phyloP scores from a whole-genome alignment of 495 filamentous ascomycete genomes.

The Chaetomium fimeti region DNA sequence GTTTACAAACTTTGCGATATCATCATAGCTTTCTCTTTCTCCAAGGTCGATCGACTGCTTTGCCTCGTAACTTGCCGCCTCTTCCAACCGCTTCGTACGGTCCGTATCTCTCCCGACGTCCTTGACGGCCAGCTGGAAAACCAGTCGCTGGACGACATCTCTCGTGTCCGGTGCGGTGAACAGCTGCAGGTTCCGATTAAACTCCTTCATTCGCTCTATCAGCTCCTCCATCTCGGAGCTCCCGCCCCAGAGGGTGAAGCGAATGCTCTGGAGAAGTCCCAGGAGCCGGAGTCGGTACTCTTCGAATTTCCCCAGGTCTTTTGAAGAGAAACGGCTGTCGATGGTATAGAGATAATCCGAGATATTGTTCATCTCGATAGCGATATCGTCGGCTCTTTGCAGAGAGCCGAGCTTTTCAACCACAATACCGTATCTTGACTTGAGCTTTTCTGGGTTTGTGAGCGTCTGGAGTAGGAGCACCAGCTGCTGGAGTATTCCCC shows the following conservation, averaged over 20 bases:
- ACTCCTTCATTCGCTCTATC: slow-evolving; percentile 4
- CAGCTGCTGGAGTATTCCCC: slow-evolving; percentile 7
- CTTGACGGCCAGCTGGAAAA: slow-evolving; percentile 7
- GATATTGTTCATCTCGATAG: slow-evolving; percentile 3
- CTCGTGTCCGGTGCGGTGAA: neutral
- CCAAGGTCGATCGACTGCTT: slow-evolving; percentile 7
- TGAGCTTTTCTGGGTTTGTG: slow-evolving; percentile 15
- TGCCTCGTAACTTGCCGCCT: slow-evolving; percentile 13
- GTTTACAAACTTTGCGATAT: slow-evolving; percentile 15
- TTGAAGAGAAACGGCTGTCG: neutral
- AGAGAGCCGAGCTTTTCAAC: neutral
- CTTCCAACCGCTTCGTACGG: slow-evolving; percentile 9
- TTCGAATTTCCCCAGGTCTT: slow-evolving; percentile 3
- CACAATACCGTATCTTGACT: slow-evolving; percentile 5
- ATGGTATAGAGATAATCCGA: slow-evolving; percentile 9
- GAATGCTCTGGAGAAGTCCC: slow-evolving; percentile 6
- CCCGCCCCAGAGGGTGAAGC: neutral
- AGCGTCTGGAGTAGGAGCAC: slow-evolving; percentile 11
- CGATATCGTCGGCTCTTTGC: neutral
- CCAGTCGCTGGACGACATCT: neutral
- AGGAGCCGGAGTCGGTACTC: slow-evolving; percentile 3
- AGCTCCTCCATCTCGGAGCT: neutral
- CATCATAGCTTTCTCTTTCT: neutral
- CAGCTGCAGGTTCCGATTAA: slow-evolving; percentile 13
- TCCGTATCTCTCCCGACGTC: slow-evolving; percentile 2